phyloP scores from a whole-genome alignment of 495 filamentous ascomycete genomes.

The Lophium mytilinum region DNA sequence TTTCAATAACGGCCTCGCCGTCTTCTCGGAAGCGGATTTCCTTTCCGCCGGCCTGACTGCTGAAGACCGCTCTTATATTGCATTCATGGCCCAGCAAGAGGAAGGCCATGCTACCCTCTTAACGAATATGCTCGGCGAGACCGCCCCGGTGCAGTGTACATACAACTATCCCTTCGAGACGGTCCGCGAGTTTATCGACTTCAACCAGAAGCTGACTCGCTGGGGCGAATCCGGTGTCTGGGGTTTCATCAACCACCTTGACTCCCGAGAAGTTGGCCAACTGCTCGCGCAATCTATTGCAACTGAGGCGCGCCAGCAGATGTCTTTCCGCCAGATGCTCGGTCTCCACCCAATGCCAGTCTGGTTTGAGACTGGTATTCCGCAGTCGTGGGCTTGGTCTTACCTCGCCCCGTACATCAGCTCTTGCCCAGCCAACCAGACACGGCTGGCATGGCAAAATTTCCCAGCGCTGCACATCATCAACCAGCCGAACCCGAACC shows the following conservation, averaged over 20 bases:
- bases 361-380: slow-evolving; percentile 75
- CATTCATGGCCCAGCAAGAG: slow-evolving; percentile 84
- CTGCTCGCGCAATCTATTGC: slow-evolving; percentile 70
- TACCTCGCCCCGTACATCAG: slow-evolving; percentile 78
- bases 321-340: slow-evolving; percentile 80
- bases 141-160: slow-evolving; percentile 65
- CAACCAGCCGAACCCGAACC: slow-evolving; percentile 69
- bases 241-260: slow-evolving; percentile 74
- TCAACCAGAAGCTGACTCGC: slow-evolving; percentile 77
- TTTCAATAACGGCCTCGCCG: slow-evolving; percentile 70
- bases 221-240: slow-evolving; percentile 78
- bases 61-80: slow-evolving; percentile 62
- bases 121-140: slow-evolving; percentile 69
- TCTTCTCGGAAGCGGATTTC: slow-evolving; percentile 66
- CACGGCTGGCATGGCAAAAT: slow-evolving; percentile 79
- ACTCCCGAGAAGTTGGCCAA: slow-evolving; percentile 65
- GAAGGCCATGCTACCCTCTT: slow-evolving; percentile 71
- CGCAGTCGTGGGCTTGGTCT: slow-evolving; percentile 84
- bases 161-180: slow-evolving; percentile 79
- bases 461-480: slow-evolving; percentile 67
- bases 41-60: slow-evolving; percentile 55
- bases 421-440: slow-evolving; percentile 65
- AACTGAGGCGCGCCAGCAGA: slow-evolving; percentile 80
- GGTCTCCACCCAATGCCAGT: slow-evolving; percentile 80
- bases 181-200: slow-evolving; percentile 74